Conservation (phyloP, 2,329 filamentous ascomycete species). For the Amauroascus niger region DNA sequence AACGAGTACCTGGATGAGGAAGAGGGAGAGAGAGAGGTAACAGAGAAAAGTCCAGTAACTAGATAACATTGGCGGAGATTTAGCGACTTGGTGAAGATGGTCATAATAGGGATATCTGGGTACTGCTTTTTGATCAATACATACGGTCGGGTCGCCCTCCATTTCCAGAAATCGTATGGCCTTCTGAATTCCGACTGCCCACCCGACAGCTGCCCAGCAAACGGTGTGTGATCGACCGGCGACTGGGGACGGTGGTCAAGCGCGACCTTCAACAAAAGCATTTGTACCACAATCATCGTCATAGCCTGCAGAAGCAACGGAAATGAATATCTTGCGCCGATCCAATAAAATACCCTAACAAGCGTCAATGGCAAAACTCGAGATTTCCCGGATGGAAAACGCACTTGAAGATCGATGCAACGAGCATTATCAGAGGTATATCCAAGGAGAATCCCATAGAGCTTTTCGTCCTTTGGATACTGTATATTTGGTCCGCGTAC, state of each 20-base stretch:
- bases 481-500: conserved; percentile 58
- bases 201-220: conserved; percentile 27
- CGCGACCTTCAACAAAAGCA: conserved; percentile 51
- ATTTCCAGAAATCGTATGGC: conserved; percentile 56
- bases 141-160: conserved; percentile 46
- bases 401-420: conserved; percentile 54
- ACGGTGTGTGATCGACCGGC: conserved; percentile 35
- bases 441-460: conserved; percentile 58
- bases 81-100: neutral
- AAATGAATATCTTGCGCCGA: conserved; percentile 51
- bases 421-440: conserved; percentile 58
- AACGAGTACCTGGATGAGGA: conserved; percentile 46
- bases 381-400: conserved; percentile 12
- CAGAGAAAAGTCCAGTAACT: conserved; percentile 51
- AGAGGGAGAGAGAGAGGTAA: conserved; percentile 43
- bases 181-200: conserved; percentile 30
- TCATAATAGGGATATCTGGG: neutral
- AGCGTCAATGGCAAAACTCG: neutral
- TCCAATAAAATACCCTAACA: conserved; percentile 54
- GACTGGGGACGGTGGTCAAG: conserved; percentile 46
- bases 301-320: conserved; percentile 51
- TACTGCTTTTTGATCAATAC: conserved; percentile 18
- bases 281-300: conserved; percentile 51
- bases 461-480: conserved; percentile 50
- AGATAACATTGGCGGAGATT: neutral